These are phyloP conservation scores for Sergeia podlipaevii DNA, from an alignment of 208 protist species.

Conservation along the genomic window DNA sequence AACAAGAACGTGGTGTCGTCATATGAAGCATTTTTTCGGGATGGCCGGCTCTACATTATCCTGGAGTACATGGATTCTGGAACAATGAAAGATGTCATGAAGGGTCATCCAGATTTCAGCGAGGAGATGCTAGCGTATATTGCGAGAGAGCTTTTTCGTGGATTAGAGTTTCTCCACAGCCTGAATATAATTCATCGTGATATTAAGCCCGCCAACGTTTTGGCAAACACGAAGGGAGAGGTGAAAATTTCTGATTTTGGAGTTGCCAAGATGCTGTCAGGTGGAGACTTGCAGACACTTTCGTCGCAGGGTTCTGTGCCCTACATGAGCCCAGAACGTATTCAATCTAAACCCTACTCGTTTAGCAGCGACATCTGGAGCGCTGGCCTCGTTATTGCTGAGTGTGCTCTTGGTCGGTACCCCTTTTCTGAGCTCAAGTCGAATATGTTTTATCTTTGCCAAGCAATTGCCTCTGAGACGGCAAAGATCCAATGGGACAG, in stretches of 20 bases:
- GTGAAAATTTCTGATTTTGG: conserved; percentile 98
- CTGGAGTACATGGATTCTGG: conserved; percentile 90
- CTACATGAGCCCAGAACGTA: conserved; percentile 94
- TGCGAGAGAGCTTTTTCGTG: conserved; percentile 77
- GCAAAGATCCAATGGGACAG: conserved; percentile 68
- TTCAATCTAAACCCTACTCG: conserved; percentile 86
- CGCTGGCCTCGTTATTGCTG: conserved; percentile 85
- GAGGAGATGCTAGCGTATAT: conserved; percentile 85
- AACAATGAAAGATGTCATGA: conserved; percentile 85
- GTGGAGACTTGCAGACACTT: conserved; percentile 69
- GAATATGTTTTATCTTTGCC: conserved; percentile 79
- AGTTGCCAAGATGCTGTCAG: conserved; percentile 86
- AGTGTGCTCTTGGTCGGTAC: conserved; percentile 83
- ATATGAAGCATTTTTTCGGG: conserved; percentile 88
- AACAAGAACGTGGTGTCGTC: conserved; percentile 89
- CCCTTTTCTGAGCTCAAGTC: conserved; percentile 74
- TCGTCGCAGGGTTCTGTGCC: conserved; percentile 90
- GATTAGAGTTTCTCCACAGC: conserved; percentile 79
- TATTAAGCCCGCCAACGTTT: conserved; percentile 96
- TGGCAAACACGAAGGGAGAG: conserved; percentile 94
- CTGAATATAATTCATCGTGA: conserved; percentile 94
- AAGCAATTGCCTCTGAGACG: conserved; percentile 58
- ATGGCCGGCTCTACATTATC: conserved; percentile 84
- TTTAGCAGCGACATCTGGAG: conserved; percentile 92
- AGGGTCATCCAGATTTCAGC: conserved; percentile 57